Conservation (phyloP, 371 early-diverging fungal species). For the Mucor lusitanicus region DNA sequence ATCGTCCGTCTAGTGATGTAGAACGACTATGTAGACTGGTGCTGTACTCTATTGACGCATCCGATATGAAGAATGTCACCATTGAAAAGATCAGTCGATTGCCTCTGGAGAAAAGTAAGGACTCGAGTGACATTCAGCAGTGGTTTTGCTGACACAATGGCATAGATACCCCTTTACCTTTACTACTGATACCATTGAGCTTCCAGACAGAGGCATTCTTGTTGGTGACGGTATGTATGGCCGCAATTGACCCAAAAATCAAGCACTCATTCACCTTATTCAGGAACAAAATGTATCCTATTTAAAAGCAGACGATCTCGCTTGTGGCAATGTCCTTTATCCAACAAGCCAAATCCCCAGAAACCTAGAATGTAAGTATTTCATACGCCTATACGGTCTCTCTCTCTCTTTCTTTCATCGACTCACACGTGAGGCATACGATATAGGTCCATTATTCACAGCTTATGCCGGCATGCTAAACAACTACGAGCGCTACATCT, state of each 20-base stretch:
- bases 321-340: conserved; percentile 40
- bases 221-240: conserved; percentile 33
- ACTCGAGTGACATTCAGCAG: neutral
- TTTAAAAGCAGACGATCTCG: conserved; percentile 32
- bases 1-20: conserved; percentile 26
- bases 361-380: conserved; percentile 21
- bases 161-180: conserved; percentile 40
- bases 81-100: conserved; percentile 38
- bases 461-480: conserved; percentile 19
- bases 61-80: conserved; percentile 21
- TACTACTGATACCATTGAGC: conserved; percentile 37
- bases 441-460: conserved; percentile 40
- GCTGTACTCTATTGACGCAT: conserved; percentile 38
- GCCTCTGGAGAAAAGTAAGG: conserved; percentile 39
- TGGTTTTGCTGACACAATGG: neutral
- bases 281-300: conserved; percentile 27
- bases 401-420: neutral
- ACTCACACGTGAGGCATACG: too few species aligned
- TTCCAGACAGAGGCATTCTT: conserved; percentile 35
- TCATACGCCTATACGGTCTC: too few species aligned
- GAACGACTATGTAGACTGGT: conserved; percentile 36
- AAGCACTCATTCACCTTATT: neutral
- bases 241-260: too few species aligned
- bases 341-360: conserved; percentile 28
- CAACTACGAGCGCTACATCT: conserved; percentile 10